Percentiles rank a stretch among this genome's conserved stretches.
Evolutionary conservation across 495 filamentous ascomycete species (phyloP).

Genomic region (Hypoxylon crocopeplum): DNA sequence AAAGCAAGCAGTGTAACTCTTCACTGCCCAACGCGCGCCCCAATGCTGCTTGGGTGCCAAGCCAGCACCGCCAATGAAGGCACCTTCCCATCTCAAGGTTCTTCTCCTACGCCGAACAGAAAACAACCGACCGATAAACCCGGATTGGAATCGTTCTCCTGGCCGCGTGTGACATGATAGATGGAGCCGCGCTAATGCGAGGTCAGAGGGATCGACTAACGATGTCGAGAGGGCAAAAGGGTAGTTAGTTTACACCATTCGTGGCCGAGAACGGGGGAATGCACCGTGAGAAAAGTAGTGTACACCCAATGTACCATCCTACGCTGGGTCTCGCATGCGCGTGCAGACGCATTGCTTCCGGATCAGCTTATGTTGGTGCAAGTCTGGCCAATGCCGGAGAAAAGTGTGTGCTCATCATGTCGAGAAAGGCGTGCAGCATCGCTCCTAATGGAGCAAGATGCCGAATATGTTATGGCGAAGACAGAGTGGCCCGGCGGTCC

Average conservation of each 20-base stretch:
- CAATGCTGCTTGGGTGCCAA: constrained; percentile 37
- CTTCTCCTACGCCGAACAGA: constrained; percentile 31
- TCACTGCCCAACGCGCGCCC: constrained; percentile 34
- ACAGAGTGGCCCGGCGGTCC: constrained; percentile 5
- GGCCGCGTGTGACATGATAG: constrained; percentile 12
- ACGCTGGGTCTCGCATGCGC: constrained; percentile 25
- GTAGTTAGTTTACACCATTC: constrained; percentile 14
- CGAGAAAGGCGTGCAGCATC: constrained; percentile 17
- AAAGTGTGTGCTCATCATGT: constrained; percentile 27
- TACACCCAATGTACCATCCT: constrained; percentile 24
- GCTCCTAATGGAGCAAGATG: constrained; percentile 20
- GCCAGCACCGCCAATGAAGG: constrained; percentile 34
- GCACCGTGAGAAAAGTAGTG: constrained; percentile 20
- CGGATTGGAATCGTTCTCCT: constrained; percentile 19
- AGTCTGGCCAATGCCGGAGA: constrained; percentile 33
- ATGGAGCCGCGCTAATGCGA: constrained; percentile 16
- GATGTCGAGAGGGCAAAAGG: constrained; percentile 15
- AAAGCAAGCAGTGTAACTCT: constrained; percentile 39
- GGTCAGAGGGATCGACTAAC: constrained; percentile 15
- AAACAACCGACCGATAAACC: constrained; percentile 29
- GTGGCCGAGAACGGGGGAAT: constrained; percentile 18
- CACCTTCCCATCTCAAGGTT: constrained; percentile 24
- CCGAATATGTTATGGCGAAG: constrained; percentile 10
- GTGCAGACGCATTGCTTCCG: constrained; percentile 31
- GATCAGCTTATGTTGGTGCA: constrained; percentile 30